Conservation (phyloP, 768 basidiomycete species). For the Crepidotus variabilis region DNA sequence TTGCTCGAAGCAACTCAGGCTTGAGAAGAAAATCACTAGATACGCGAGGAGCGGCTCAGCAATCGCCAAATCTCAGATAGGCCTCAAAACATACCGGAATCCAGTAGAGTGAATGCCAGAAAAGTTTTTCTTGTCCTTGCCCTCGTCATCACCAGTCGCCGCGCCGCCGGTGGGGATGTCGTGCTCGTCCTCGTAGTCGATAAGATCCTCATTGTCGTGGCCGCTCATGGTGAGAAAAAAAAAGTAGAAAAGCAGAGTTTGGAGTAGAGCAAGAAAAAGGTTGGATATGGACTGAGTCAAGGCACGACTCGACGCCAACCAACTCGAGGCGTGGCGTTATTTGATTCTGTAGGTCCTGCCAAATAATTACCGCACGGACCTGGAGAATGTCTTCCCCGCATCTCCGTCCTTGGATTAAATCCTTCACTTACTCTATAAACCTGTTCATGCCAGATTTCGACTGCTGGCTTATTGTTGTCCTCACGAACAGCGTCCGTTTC, state of each 20-base stretch:
- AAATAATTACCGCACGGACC: background rate
- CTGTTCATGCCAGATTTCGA: no score
- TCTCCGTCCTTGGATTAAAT: no score
- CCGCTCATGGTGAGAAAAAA: conserved; percentile 54
- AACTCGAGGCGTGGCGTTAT: background rate
- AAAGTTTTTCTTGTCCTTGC: conserved; percentile 95
- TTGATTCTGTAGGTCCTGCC: background rate
- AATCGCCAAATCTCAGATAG: background rate
- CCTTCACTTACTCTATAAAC: no score
- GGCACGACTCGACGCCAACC: background rate
- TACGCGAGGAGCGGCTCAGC: conserved; percentile 8
- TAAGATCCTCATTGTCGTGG: conserved; percentile 87
- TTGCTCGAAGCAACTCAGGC: conserved; percentile 93
- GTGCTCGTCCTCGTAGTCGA: conserved; percentile 93
- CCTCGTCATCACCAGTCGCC: conserved; percentile 52
- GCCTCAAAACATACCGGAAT: conserved; percentile 66
- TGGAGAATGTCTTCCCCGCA: no score
- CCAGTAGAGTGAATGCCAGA: conserved; percentile 99
- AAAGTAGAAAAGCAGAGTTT: conserved; percentile 17
- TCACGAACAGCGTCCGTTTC: background rate
- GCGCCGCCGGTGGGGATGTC: conserved; percentile 64
- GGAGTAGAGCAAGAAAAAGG: conserved; percentile 19
- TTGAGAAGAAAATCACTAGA: conserved; percentile 95
- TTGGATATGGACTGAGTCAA: background rate
- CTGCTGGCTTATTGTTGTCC: background rate